Evolutionary conservation across 1,284 basidiomycete genomes (phyloP).

Genomic region (Fomitopsis palustris): DNA sequence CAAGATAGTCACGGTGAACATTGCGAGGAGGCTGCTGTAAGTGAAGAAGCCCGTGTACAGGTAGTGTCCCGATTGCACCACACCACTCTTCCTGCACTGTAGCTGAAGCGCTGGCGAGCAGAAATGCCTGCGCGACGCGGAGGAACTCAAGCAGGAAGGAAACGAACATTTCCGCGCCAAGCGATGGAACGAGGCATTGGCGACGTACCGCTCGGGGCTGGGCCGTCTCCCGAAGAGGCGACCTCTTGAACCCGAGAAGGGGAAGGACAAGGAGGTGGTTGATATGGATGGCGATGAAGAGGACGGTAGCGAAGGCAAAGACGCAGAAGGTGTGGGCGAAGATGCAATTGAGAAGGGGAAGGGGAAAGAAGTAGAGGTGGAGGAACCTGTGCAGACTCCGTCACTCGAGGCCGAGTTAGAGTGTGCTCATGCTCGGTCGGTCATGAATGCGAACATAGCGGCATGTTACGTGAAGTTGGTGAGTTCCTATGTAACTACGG

Average conservation of each 20-base stretch:
- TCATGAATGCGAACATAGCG: slow-evolving; percentile 77
- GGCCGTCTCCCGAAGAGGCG: slow-evolving; percentile 50
- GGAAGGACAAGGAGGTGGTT: slow-evolving; percentile 29
- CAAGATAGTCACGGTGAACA: not conserved
- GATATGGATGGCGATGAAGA: slow-evolving; percentile 23
- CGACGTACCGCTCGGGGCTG: slow-evolving; percentile 57
- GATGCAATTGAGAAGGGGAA: not conserved
- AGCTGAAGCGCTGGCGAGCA: no score
- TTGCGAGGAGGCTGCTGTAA: not conserved
- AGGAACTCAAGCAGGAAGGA: slow-evolving; percentile 58
- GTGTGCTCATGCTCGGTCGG: slow-evolving; percentile 55
- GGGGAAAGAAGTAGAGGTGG: slow-evolving; percentile 7
- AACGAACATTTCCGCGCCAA: slow-evolving; percentile 48
- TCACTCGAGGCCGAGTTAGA: slow-evolving; percentile 38
- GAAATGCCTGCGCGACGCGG: slow-evolving; percentile 47
- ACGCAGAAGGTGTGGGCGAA: not conserved
- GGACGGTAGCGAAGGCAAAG: not conserved
- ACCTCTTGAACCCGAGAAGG: slow-evolving; percentile 14
- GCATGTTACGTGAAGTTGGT: slow-evolving; percentile 79
- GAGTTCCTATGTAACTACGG: slow-evolving; percentile 22
- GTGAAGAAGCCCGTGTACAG: slow-evolving; percentile 10
- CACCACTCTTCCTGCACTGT: no score
- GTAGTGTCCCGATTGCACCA: no score
- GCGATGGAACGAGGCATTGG: slow-evolving; percentile 65
- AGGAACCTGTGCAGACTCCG: slow-evolving; percentile 15